Evolutionary conservation across 192 early-diverging fungal species (phyloP), one percentile per base, ranked within the genome.

Genomic region (Jimgerdemannia lactiflua): DNA sequence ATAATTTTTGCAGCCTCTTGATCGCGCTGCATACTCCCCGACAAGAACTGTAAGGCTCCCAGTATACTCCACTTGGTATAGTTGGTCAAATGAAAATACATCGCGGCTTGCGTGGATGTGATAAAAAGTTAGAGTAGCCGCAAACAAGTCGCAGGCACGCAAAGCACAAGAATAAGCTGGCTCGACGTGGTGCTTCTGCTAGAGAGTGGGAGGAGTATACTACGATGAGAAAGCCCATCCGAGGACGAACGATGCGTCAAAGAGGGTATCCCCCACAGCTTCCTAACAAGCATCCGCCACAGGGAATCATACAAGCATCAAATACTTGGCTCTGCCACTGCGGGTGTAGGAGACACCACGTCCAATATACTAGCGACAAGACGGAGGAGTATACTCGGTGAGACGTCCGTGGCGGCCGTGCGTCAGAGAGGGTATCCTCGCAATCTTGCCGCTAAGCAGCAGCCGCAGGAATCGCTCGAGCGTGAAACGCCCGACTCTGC

Each of bases 321-420:
- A 77, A 77, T 66, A 70, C 70, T 66, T 42, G 42, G 73, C 73
- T 74, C 68, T 42, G 73, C 64, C 43, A 54, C 9, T 77, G 70
- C 75, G 59, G 64, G 64, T 40, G 69, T 77, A 77, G 69, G 75
- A 77, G 68, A 19, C 43, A 77, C 18, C 66, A 74, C 73, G 42
- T 74, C 73, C 65, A 74, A 74, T 77, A 77, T 77, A 66, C 70
- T 77, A 71, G 70, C 67, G 70, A 29, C 54, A 71, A 67, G 70
- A 75, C 65, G 70, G 7, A 70, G 70, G 70, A n/a, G n/a, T n/a
- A n/a, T n/a, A n/a, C n/a, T n/a, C n/a, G 0, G 70, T 77, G 41
- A 70, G 49, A 54, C 49, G 49, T 65, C 20, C 40, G 29, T 59
- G 43, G 3, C 39, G 65, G 72, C 70, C 49, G 68, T 65, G 75